A percentile compares a stretch with the other conserved stretches of the same genome.
These are phyloP conservation scores for Handroanthus guayacan DNA, from an alignment of 257 asterid species.

Conservation along the genomic window DNA sequence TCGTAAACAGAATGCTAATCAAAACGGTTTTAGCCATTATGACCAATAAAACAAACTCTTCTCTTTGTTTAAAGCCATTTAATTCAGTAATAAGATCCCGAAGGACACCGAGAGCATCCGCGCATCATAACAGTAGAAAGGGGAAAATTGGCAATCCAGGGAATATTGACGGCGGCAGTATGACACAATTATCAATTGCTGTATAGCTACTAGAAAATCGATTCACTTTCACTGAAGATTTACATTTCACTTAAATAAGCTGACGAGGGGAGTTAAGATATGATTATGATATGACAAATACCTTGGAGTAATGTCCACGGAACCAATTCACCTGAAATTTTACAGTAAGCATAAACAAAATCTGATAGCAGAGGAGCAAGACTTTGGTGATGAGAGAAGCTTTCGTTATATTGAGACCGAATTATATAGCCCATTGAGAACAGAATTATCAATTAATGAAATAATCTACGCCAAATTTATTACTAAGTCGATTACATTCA, in stretches of 20 bases:
- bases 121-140: background rate
- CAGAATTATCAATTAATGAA: background rate
- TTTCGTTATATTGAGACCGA: background rate
- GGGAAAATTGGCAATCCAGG: background rate
- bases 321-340: background rate
- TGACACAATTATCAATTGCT: background rate
- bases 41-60: background rate
- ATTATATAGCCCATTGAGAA: background rate
- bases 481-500: background rate
- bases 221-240: background rate
- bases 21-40: conserved; percentile 4
- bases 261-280: background rate
- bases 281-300: background rate
- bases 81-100: conserved; percentile 6
- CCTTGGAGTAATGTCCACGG: background rate
- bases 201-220: background rate
- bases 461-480: background rate
- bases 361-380: background rate
- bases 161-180: background rate
- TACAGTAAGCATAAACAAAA: background rate
- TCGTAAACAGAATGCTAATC: background rate
- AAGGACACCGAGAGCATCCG: background rate
- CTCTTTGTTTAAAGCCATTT: background rate
- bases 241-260: background rate
- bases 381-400: background rate